Conservation (phyloP, 2,329 filamentous ascomycete genomes). For the Thielaviopsis punctulata region DNA sequence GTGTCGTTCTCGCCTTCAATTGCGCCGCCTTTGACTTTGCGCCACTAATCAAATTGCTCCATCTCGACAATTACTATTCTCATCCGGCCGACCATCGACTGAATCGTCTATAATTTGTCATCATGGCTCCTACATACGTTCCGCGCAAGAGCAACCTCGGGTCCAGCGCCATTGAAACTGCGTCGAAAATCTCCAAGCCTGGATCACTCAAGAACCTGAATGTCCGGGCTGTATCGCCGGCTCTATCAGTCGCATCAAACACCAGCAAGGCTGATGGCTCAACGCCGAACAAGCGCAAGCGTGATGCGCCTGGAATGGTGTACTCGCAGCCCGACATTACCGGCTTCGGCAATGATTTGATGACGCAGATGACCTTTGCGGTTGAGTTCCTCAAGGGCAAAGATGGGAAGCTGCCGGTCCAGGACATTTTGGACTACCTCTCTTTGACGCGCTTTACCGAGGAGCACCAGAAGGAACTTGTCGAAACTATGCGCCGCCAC, state of each 20-base stretch:
- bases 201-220: constrained; percentile 28
- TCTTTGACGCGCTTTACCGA: constrained; percentile 49
- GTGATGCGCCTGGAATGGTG: constrained; percentile 35
- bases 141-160: constrained; percentile 7
- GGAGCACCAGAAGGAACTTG: constrained; percentile 45
- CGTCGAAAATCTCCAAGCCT: constrained; percentile 41
- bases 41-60: no score
- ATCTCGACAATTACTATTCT: background rate
- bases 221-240: constrained; percentile 43
- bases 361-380: constrained; percentile 77
- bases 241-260: constrained; percentile 38
- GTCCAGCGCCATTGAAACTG: constrained; percentile 25
- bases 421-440: constrained; percentile 65
- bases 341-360: constrained; percentile 60
- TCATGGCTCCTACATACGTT: constrained; percentile 6
- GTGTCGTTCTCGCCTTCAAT: background rate
- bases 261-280: constrained; percentile 32
- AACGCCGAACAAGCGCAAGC: constrained; percentile 47
- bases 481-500: constrained; percentile 49
- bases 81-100: background rate
- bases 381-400: constrained; percentile 65
- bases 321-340: constrained; percentile 66
- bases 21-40: background rate
- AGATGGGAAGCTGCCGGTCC: constrained; percentile 51
- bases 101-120: background rate